Base-by-base conservation (phyloP, 1,284 basidiomycete species). In the Inonotus hispidus region DNA sequence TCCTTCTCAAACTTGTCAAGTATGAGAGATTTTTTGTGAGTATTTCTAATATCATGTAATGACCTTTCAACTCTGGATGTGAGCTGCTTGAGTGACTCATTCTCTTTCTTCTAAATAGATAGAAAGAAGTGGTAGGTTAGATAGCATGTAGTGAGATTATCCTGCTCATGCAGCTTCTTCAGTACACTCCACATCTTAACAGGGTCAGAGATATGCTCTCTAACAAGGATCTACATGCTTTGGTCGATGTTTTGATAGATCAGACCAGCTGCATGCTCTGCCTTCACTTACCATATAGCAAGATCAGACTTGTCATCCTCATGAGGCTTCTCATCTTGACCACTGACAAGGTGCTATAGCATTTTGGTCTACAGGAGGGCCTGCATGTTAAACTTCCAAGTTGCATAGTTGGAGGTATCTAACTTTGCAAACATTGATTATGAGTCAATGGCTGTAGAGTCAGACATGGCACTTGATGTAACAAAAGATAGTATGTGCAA, bases 1-100 rank as follows among this genome's bases (percentile, higher is more conserved):
- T 55, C n/a, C 13, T 55, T 14, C 53, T 55, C 37, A 55, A 55
- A 55, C 13, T 55, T 21, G 3, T 55, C 53, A 11, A 55, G 35
- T 21, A 8, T 38, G 37, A 55, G 37, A 2, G 16, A 5, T 8
- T 10, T 39, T 6, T 29, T 39, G 14, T 21, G 14, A 23, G 53
- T 39, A 19, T 21, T 41, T 14, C 53, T 38, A n/a, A 55, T 55
- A 7, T 55, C 19, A 21, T 55, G 53, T 5, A 55, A 21, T 39
- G 32, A 32, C 10, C 13, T 8, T 27, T 55, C 23, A 25, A 55
- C 53, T 14, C 53, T 38, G 19, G 13, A 23, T 6, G 39, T 35
- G n/a, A 55, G 41, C 13, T 35, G 19, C 21, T 19, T 38, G 4
- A 25, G 37, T 2, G 37, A 27, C 41, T 55, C 53, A 55, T 55